A percentile compares a stretch with the other conserved stretches of the same genome.
Evolutionary conservation across 2,329 filamentous ascomycete genomes (phyloP).

Genomic region (Septoria petroselini): DNA sequence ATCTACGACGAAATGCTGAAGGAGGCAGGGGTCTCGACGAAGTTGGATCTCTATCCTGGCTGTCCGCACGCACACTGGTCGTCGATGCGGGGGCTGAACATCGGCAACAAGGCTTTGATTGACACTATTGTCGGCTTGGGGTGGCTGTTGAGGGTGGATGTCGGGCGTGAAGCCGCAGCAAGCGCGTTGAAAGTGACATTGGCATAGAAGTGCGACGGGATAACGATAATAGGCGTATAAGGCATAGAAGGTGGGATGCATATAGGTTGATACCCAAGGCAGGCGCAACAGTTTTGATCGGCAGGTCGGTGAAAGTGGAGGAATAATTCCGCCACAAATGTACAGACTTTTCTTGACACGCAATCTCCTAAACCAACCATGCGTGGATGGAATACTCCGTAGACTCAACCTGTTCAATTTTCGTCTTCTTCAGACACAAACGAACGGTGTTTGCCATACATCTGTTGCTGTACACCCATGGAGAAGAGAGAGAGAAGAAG

Average conservation of each 20-base stretch:
- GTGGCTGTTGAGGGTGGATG: slow-evolving; percentile 37
- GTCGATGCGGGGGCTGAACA: slow-evolving; percentile 35
- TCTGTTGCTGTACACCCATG: too few relatives aligned
- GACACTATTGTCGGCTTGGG: slow-evolving; percentile 37
- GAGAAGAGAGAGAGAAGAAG: too few relatives aligned
- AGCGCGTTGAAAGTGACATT: slow-evolving; percentile 7
- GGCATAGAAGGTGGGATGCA: not conserved
- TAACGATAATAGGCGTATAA: not conserved
- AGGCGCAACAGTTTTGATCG: not conserved
- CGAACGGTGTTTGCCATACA: too few relatives aligned
- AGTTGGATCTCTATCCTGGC: slow-evolving; percentile 45
- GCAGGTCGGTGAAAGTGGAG: not conserved
- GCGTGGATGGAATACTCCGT: not conserved
- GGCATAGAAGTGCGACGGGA: not conserved
- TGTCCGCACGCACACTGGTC: slow-evolving; percentile 45
- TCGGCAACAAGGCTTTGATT: slow-evolving; percentile 29
- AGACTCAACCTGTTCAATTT: too few relatives aligned
- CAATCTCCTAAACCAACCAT: not conserved
- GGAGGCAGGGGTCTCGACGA: slow-evolving; percentile 46
- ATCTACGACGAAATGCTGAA: slow-evolving; percentile 52
- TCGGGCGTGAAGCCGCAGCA: slow-evolving; percentile 9
- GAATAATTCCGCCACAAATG: not conserved
- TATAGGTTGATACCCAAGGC: slow-evolving; percentile 3
- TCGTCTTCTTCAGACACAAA: too few relatives aligned
- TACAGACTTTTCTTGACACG: not conserved